Evolutionary conservation across 2,329 filamentous ascomycete genomes (phyloP), one percentile per base, ranked within the genome.

Genomic region (Ophiosphaerella narmari): DNA sequence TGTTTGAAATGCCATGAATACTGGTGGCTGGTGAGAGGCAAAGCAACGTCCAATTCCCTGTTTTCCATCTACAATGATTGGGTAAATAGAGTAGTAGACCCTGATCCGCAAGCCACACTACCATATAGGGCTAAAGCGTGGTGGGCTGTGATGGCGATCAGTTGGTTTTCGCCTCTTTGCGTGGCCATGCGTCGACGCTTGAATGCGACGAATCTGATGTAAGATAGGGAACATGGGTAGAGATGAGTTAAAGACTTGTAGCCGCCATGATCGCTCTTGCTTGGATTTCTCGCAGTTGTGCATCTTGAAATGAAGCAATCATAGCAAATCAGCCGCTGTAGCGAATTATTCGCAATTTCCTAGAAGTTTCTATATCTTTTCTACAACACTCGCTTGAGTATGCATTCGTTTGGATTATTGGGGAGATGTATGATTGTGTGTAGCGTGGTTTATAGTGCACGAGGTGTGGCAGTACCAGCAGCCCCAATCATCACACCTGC

Each of bases 11-110:
- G 49, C 43, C 48, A 61, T 62, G 40, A 40, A 18, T 53, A 35
- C 48, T 11, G 65, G 62, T 68, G 65, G 66, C 66, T 69, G 56
- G 60, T 63, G 63, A 64, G 62, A 53, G 62, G 60, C 57, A 54
- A 57, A 56, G 40, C 34, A 50, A 46, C 48, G 32, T 41, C 47
- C 46, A 39, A 48, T 46, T 55, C 32, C 31, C 40, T 48, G 44
- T 24, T 52, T 56, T 48, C 38, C 37, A 32, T 41, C 7, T 21
- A 26, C 36, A 36, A 50, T 55, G 50, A 53, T 52, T 54, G 52
- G 54, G 45, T 43, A 33, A 36, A 6, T 24, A 32, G 16, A 37
- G 11, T 42, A 29, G 44, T 29, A 48, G 60, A 62, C 60, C 66
- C 65, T 69, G 66, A 68, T 68, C 59, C 45, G 36, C 59, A 46